These are phyloP conservation scores for Friedmanniomyces endolithicus DNA, from an alignment of 495 filamentous ascomycete genomes.

Conservation along the genomic window DNA sequence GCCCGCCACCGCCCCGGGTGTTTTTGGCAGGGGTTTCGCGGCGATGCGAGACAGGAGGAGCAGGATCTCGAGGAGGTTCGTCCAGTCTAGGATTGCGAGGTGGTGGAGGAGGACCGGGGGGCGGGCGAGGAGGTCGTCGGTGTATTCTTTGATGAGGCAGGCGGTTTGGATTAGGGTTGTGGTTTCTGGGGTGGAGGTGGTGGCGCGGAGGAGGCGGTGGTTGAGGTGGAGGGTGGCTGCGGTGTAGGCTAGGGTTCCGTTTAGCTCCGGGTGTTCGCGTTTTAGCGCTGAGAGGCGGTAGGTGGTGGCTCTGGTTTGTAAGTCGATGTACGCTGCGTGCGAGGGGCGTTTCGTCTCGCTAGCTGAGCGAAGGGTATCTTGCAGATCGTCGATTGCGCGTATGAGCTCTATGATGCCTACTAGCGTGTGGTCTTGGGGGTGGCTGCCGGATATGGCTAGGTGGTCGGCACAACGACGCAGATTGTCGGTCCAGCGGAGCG, in stretches of 20 bases:
- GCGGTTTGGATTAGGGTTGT: conserved; percentile 5
- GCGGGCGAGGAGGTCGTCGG: conserved; percentile 1
- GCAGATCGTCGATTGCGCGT: conserved; percentile 3
- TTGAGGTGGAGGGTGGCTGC: neutral
- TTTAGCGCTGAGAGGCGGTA: conserved; percentile 1
- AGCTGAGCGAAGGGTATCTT: neutral
- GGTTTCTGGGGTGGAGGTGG: neutral
- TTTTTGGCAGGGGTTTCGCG: neutral
- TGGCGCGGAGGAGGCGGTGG: neutral
- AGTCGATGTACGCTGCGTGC: neutral
- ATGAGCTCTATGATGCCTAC: conserved; percentile 2
- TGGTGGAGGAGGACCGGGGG: conserved; percentile 1
- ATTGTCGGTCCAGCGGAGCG: conserved; percentile 12
- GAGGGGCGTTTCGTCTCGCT: neutral
- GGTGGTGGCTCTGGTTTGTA: neutral
- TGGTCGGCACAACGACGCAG: neutral
- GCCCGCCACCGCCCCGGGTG: too few species aligned
- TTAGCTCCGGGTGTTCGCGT: neutral
- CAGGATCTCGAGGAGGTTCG: conserved; percentile 8
- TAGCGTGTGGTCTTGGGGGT: neutral
- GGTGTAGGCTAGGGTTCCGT: neutral
- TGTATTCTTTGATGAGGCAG: conserved; percentile 7
- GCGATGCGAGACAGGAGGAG: neutral
- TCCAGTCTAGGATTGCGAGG: conserved; percentile 8
- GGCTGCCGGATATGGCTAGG: neutral